Evolutionary conservation across 108 stramenopile genomes (phyloP), one percentile per base, ranked within the genome.

Genomic region (Fistulifera pelliculosa): DNA sequence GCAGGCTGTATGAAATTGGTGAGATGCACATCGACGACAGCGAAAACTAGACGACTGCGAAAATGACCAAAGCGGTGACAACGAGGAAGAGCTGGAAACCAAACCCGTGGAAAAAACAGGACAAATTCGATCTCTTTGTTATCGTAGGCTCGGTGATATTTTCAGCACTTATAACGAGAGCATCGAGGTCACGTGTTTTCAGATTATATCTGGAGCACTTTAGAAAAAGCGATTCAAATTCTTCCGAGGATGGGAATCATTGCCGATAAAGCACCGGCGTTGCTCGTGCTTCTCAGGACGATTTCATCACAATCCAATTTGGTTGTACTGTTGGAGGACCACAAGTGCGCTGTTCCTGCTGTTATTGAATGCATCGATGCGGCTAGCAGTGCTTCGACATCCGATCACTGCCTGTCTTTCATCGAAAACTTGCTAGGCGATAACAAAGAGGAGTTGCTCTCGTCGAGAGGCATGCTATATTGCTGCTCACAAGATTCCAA

Each of bases 221-320:
- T 77, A 27, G 54, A 68, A 6, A 71, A 58, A 26, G 74, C 90
- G 3, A 38, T 92, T 18, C 27, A 42, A 23, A 63, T 75, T 23
- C 75, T 92, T 51, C 90, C 90, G 11, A 77, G 73, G 31, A 81
- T 72, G 41, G 80, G 70, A 10, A 60, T 79, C 27, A 81, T 71
- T 61, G 65, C 73, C 38, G 71, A 79, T n/a, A 81, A 73, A 39
- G 66, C 68, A 19, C 90, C 90, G 44, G 73, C 81, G n/a, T 41
- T 86, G 22, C 60, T 92, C 15, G 48, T 27, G 18, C 65, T 92
- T 3, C 56, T 92, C 42, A 69, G 71, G 41, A 68, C 58, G 10
- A 65, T 87, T 11, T 83, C 86, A 21, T 31, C 57, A 10, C 65
- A 86, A 54, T 52, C 51, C 10, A 39, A 41, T 26, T 53, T 81